phyloP scores from a whole-genome alignment of 164 flowering plant species.

The Macadamia integrifolia region DNA sequence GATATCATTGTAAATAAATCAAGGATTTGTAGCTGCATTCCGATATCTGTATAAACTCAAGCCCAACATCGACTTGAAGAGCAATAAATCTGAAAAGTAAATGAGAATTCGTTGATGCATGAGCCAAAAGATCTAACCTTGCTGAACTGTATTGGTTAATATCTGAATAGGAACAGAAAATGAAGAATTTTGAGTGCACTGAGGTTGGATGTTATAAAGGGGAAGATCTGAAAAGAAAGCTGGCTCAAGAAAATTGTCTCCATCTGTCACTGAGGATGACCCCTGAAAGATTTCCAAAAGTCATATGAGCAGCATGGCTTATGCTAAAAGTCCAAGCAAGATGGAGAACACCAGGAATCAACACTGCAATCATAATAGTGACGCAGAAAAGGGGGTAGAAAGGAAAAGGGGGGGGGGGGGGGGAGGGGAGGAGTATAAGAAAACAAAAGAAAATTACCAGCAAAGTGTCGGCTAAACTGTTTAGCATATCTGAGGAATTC shows the following conservation, averaged over 20 bases:
- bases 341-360: background rate
- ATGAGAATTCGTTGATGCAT: background rate
- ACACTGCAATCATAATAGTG: constrained; percentile 1
- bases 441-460: constrained; percentile 35
- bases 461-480: constrained; percentile 37
- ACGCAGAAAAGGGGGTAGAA: background rate
- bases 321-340: background rate
- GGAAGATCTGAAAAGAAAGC: constrained; percentile 37
- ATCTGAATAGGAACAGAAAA: constrained; percentile 24
- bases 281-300: constrained; percentile 41
- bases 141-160: constrained; percentile 7
- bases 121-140: constrained; percentile 28
- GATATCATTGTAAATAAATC: background rate
- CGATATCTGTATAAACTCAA: background rate
- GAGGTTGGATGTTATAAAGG: constrained; percentile 40
- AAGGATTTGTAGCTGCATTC: background rate
- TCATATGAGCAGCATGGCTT: background rate
- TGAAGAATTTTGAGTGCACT: constrained; percentile 40
- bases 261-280: constrained; percentile 24
- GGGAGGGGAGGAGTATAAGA: too few species aligned
- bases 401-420: background rate
- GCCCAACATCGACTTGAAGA: background rate
- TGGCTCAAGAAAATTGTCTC: constrained; percentile 39
- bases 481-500: constrained; percentile 35
- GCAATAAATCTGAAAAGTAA: background rate